Percentiles rank a stretch among this genome's conserved stretches.
Conservation (phyloP, 441 rosid species). For the Heliophila coronopifolia region DNA sequence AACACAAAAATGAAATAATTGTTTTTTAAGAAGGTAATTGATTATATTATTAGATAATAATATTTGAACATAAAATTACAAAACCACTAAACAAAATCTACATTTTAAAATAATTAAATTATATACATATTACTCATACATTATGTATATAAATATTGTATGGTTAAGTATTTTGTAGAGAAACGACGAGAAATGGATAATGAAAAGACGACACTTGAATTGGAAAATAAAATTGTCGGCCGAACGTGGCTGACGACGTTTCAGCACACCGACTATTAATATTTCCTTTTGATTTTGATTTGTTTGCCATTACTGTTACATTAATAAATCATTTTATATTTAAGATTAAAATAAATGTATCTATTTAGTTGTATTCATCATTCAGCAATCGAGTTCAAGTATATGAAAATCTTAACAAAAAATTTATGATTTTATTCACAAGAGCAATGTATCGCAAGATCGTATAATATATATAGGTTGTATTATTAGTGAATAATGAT, state of each 20-base stretch:
- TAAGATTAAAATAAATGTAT: too few relatives aligned
- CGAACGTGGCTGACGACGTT: slow-evolving; percentile 32
- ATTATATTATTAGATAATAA: too few relatives aligned
- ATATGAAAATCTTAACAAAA: neutral
- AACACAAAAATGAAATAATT: too few relatives aligned
- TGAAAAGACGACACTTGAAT: slow-evolving; percentile 21
- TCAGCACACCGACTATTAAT: slow-evolving; percentile 18
- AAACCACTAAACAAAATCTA: neutral
- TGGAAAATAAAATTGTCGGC: slow-evolving; percentile 26
- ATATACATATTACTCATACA: too few relatives aligned
- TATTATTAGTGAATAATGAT: slow-evolving; percentile 22
- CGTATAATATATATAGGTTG: neutral
- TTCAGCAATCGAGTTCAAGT: slow-evolving; percentile 14
- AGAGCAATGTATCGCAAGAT: slow-evolving; percentile 25
- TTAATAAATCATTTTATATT: slow-evolving; percentile 1
- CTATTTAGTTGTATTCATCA: slow-evolving; percentile 24
- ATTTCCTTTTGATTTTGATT: slow-evolving; percentile 20
- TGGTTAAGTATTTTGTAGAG: neutral
- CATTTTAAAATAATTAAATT: neutral
- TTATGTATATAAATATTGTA: too few relatives aligned
- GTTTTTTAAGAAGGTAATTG: too few relatives aligned
- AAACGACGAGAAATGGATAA: slow-evolving; percentile 20
- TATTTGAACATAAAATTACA: too few relatives aligned
- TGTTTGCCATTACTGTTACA: slow-evolving; percentile 30
- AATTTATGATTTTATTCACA: slow-evolving; percentile 13